A percentile compares a stretch with the other conserved stretches of the same genome.
Evolutionary conservation across 345 rosid genomes (phyloP).

Genomic region (Lenwebbia sp.): DNA sequence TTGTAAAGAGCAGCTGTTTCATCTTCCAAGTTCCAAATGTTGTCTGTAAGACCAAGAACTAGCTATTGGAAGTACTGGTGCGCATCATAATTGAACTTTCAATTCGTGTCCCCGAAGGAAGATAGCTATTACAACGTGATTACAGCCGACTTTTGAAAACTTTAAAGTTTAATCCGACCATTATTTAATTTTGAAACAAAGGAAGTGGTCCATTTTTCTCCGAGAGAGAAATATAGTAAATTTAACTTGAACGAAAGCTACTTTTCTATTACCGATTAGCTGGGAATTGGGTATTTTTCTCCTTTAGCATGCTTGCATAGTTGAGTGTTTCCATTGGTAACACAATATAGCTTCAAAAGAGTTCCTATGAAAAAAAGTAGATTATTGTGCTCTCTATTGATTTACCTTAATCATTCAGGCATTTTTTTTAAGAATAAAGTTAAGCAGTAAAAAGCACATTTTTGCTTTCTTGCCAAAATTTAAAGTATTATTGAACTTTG

Average conservation of each 20-base stretch:
- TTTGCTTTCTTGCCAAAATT: background rate
- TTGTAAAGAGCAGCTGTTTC: background rate
- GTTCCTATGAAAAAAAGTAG: background rate
- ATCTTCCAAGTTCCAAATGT: background rate
- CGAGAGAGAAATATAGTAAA: background rate
- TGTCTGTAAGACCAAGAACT: background rate
- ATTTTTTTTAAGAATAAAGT: background rate
- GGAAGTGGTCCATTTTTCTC: background rate
- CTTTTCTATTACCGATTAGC: background rate
- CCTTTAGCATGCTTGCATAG: background rate
- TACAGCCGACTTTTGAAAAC: background rate
- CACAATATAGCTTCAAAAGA: background rate
- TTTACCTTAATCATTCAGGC: background rate
- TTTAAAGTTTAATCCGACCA: background rate
- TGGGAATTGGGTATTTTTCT: background rate
- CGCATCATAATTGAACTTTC: background rate
- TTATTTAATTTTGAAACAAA: background rate
- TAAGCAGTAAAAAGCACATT: background rate
- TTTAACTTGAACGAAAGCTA: background rate
- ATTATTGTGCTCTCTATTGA: background rate
- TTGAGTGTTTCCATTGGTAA: background rate
- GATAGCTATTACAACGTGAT: background rate
- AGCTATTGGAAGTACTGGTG: background rate
- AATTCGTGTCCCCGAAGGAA: background rate
- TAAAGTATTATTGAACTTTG: background rate